Evolutionary conservation across 257 asterid species (phyloP), one percentile per base, ranked within the genome.

Genomic region (Nicotiana benthamiana): DNA sequence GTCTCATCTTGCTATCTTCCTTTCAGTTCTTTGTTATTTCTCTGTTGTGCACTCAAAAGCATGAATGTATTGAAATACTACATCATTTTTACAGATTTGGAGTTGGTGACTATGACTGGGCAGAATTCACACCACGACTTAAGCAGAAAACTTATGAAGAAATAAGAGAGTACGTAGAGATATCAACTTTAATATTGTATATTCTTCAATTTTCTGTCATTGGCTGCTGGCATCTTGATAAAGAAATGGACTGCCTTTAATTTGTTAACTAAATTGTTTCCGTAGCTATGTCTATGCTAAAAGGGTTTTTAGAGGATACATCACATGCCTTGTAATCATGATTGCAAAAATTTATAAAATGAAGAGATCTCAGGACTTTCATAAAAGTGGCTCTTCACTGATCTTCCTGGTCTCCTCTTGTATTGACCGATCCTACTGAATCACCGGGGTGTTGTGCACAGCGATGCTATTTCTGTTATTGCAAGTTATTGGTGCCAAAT

Each of bases 141-240:
- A 95, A 93, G 93, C 98, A 90, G 91, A 95, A 93, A 89, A 89
- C 90, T 74, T 84, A 51, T 52, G 94, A 91, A 26, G 99, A 95
- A 85, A 93, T 95, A 79, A 79, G 67, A 24, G 92, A 89, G 99
- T 95, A 95, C 34, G 98, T 83, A 82, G 57, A 54, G 82, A 83
- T 75, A 62, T 68, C 66, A 20, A 57, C 34, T 75, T 78, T 57
- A 22, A 27, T 34, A 75, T 13, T 76, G 32, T 75, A 57, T 17
- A 52, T 40, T 24, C 61, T 75, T 17, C 34, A 36, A 34, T 48
- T 43, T 52, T 64, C 60, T 72, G 24, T 46, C 61, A 48, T 72
- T 22, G 24, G 48, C 60, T 72, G 40, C 16, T 46, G 56, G 18
- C 56, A 51, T 51, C 78, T 61, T 46, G 36, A 15, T 72, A 24